These are phyloP conservation scores for Arabidopsis suecica DNA, from an alignment of 345 rosid genomes.

Conservation along the genomic window DNA sequence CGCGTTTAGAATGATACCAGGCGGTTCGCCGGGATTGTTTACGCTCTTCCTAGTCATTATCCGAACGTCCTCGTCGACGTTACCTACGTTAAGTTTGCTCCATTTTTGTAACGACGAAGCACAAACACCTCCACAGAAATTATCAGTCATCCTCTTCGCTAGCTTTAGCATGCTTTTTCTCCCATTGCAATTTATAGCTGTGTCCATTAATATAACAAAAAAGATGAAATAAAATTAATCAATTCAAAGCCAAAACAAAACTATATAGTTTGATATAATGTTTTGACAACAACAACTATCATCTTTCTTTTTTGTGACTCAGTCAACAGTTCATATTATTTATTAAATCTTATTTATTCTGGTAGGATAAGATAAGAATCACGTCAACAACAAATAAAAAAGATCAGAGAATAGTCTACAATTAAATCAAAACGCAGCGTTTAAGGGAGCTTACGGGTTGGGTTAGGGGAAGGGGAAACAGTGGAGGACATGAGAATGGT, in stretches of 20 bases:
- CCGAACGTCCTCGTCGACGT: constrained; percentile 83
- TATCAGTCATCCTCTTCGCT: constrained; percentile 91
- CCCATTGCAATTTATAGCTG: constrained; percentile 57
- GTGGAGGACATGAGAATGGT: constrained; percentile 89
- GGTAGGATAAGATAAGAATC: constrained; percentile 1
- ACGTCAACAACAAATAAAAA: not conserved
- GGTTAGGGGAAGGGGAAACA: constrained; percentile 52
- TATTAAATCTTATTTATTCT: not conserved
- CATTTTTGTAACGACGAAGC: constrained; percentile 87
- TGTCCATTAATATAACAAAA: not conserved
- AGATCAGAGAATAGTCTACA: not conserved
- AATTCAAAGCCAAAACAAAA: not conserved
- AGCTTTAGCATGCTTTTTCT: constrained; percentile 92
- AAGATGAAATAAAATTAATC: not conserved
- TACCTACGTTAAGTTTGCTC: constrained; percentile 75
- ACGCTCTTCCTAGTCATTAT: constrained; percentile 90
- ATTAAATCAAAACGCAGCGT: not conserved
- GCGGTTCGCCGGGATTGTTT: constrained; percentile 94
- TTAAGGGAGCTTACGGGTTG: constrained; percentile 47
- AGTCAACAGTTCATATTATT: not conserved
- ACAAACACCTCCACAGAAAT: constrained; percentile 93
- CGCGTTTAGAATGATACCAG: constrained; percentile 84
- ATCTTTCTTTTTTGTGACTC: not conserved
- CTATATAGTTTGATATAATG: not conserved
- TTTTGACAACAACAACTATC: not conserved